Evolutionary conservation across 164 flowering plant species (phyloP), one percentile per base, ranked within the genome.

Genomic region (Buxus sempervirens): DNA sequence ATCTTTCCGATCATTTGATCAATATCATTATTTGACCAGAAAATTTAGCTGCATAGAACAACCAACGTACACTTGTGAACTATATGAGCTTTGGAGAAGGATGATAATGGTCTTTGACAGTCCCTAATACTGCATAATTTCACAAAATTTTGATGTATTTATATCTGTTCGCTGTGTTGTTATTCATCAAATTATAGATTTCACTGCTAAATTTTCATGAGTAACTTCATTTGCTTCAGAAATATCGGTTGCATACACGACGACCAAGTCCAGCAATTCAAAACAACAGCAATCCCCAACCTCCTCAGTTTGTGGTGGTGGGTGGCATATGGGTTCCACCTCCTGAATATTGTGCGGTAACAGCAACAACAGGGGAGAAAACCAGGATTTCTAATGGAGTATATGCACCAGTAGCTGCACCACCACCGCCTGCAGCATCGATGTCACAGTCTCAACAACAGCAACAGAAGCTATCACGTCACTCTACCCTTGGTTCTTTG

Each of bases 261-360:
- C 83, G 95, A 74, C 91, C 95, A 25, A 76, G 74, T 63, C 72
- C 81, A 0, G 27, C 81, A 22, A 72, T 67, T 20, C 81, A 75
- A 70, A 79, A 68, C 69, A 77, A 61, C 60, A 68, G 75, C 76
- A 82, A 74, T 68, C n/a, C 79, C 18, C 90, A 86, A 66, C 57
- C 86, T 8, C 84, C 91, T 0, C 95, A 86, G 32, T 81, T 85
- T 63, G 84, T 89, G 13, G 87, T 91, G 49, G 89, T 91, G 8
- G 95, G 97, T 32, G 93, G 93, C 26, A 78, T 90, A 63, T 90
- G 94, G 93, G 85, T 86, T 42, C 91, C 83, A 36, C 86, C 90
- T 0, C 80, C 84, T 0, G 88, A 84, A 13, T 83, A 80, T 55
- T 70, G 86, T 0, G 59, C 72, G 21, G 64, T 41, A 48, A 73